A percentile compares a stretch with the other conserved stretches of the same genome.
Conservation (phyloP, 2,329 filamentous ascomycete genomes). For the Torrubiella hemipterigena region DNA sequence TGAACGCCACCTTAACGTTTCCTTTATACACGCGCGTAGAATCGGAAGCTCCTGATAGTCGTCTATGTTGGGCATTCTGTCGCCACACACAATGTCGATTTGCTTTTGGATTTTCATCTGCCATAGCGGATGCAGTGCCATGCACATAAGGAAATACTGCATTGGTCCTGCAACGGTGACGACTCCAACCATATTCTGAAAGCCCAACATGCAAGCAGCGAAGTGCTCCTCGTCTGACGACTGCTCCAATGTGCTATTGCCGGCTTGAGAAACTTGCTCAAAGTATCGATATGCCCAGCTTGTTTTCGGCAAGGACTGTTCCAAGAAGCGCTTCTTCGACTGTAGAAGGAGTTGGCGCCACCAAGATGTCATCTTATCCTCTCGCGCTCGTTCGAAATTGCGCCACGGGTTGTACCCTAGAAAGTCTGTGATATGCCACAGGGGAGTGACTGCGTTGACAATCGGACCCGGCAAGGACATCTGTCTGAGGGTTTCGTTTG, state of each 20-base stretch:
- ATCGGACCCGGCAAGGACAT: slow-evolving; percentile 41
- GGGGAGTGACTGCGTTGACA: slow-evolving; percentile 35
- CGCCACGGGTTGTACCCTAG: slow-evolving; percentile 33
- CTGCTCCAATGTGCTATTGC: slow-evolving; percentile 28
- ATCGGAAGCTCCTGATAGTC: slow-evolving; percentile 39
- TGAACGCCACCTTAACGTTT: slow-evolving; percentile 46
- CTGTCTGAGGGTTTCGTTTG: slow-evolving; percentile 32
- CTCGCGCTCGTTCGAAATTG: slow-evolving; percentile 29
- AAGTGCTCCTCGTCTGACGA: slow-evolving; percentile 29
- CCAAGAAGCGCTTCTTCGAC: slow-evolving; percentile 26
- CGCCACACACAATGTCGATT: slow-evolving; percentile 42
- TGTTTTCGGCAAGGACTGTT: slow-evolving; percentile 27
- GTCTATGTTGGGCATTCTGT: slow-evolving; percentile 36
- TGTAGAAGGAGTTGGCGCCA: slow-evolving; percentile 29
- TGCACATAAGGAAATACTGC: slow-evolving; percentile 39
- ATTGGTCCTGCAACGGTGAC: slow-evolving; percentile 36
- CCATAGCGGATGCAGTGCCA: slow-evolving; percentile 40
- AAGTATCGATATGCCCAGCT: slow-evolving; percentile 39
- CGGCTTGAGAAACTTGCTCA: slow-evolving; percentile 25
- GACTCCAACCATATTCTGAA: slow-evolving; percentile 37
- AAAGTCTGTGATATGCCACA: slow-evolving; percentile 31
- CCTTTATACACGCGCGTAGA: slow-evolving; percentile 43
- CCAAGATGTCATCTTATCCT: slow-evolving; percentile 30
- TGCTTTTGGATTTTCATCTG: slow-evolving; percentile 42
- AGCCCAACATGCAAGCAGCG: slow-evolving; percentile 38